Evolutionary conservation across 192 early-diverging fungal genomes (phyloP).

Genomic region (Coemansia interrupta): DNA sequence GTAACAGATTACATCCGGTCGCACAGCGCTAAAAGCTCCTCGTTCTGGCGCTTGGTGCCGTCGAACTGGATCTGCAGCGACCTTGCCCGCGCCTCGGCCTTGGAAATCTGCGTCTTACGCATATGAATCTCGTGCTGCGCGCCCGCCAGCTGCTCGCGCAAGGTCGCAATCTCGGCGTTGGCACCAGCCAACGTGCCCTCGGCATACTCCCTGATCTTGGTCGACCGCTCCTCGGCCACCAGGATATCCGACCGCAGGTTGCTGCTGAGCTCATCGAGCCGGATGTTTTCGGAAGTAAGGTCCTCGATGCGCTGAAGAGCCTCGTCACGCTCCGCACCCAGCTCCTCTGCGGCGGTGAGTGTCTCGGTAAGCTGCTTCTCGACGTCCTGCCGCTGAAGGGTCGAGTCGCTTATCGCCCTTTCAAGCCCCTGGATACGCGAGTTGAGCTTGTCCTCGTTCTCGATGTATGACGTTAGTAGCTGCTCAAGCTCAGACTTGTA

Average conservation of each 20-base stretch:
- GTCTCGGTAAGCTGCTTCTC: conserved; percentile 26
- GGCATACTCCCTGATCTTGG: conserved; percentile 35
- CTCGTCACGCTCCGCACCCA: conserved; percentile 21
- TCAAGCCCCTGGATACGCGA: conserved; percentile 23
- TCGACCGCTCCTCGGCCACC: conserved; percentile 33
- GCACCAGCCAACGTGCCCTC: conserved; percentile 25
- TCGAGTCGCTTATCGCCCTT: conserved; percentile 29
- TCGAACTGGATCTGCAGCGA: conserved; percentile 43
- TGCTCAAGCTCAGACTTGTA: conserved; percentile 30
- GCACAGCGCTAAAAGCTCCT: conserved; percentile 38
- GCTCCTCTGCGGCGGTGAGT: conserved; percentile 10
- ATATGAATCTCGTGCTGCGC: conserved; percentile 14
- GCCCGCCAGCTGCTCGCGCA: conserved; percentile 21
- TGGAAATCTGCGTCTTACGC: conserved; percentile 17
- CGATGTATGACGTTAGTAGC: conserved; percentile 22
- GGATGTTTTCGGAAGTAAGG: conserved; percentile 14
- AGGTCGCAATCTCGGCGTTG: conserved; percentile 21
- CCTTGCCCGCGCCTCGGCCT: conserved; percentile 23
- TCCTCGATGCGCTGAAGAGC: conserved; percentile 15
- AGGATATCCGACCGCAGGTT: conserved; percentile 27
- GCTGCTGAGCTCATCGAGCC: conserved; percentile 21
- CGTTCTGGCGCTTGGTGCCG: conserved; percentile 40
- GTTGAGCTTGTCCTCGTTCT: conserved; percentile 31
- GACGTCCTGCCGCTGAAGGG: conserved; percentile 29
- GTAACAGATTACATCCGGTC: conserved; percentile 6